Evolutionary conservation across 495 filamentous ascomycete genomes (phyloP).

Genomic region (Talaromyces nanjingensis): DNA sequence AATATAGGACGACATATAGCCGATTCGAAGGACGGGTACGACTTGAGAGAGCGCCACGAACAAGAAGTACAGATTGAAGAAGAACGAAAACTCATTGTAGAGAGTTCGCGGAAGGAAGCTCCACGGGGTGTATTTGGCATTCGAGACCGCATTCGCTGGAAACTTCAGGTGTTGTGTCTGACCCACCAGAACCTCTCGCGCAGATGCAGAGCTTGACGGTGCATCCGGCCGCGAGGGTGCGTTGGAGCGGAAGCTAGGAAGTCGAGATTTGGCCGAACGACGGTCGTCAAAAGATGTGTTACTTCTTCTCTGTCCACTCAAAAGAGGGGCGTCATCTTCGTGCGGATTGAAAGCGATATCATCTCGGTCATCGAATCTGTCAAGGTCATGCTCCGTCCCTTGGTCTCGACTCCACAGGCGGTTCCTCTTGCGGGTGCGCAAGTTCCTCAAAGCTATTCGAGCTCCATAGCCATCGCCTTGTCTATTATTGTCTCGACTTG

Average conservation of each 20-base stretch:
- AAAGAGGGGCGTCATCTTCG: conserved; percentile 62
- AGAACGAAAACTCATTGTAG: conserved; percentile 99
- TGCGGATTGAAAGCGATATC: conserved; percentile 39
- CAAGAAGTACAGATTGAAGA: conserved; percentile 98
- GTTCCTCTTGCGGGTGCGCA: conserved; percentile 61
- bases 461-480: conserved; percentile 41
- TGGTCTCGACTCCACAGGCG: conserved; percentile 45
- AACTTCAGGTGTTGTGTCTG: conserved; percentile 37
- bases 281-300: conserved; percentile 25
- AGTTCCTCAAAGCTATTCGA: conserved; percentile 62
- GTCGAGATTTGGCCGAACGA: conserved; percentile 17
- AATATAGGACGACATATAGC: conserved; percentile 91
- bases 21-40: conserved; percentile 81
- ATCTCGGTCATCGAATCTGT: conserved; percentile 43
- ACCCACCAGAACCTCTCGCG: conserved; percentile 37
- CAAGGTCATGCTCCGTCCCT: conserved; percentile 47
- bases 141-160: conserved; percentile 75
- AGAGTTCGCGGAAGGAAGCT: conserved; percentile 90
- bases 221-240: conserved; percentile 8
- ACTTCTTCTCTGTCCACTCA: conserved; percentile 16
- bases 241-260: conserved; percentile 27
- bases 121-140: conserved; percentile 96
- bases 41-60: conserved; percentile 91
- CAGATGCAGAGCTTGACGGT: conserved; percentile 18
- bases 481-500: conserved; percentile 33